phyloP scores from a whole-genome alignment of 2,329 filamentous ascomycete genomes.

The Penicillium sp. region DNA sequence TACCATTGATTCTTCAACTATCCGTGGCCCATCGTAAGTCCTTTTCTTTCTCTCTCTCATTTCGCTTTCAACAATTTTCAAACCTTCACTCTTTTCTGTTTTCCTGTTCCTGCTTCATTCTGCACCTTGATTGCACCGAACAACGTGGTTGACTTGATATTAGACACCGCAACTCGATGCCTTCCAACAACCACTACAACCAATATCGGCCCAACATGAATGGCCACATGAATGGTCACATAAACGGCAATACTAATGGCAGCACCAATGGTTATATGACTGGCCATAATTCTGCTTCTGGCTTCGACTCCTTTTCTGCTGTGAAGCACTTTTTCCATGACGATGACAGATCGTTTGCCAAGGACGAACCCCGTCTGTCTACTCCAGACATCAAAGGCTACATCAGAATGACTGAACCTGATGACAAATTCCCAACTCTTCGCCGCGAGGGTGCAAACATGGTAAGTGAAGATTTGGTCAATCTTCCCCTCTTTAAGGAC shows the following conservation, averaged over 20 bases:
- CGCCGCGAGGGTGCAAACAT: conserved; percentile 54
- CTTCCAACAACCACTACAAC: conserved; percentile 57
- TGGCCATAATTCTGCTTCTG: conserved; percentile 34
- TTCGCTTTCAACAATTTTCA: no score
- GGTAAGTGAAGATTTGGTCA: conserved; percentile 45
- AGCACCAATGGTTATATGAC: not conserved
- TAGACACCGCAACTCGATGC: conserved; percentile 90
- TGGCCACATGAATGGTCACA: conserved; percentile 8
- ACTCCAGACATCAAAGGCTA: conserved; percentile 68
- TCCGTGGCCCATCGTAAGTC: conserved; percentile 78
- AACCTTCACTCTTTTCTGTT: not conserved
- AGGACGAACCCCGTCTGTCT: conserved; percentile 52
- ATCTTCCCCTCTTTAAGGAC: not conserved
- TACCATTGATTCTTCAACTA: conserved; percentile 53
- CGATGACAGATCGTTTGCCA: conserved; percentile 57
- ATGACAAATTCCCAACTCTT: conserved; percentile 81
- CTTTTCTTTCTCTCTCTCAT: not conserved
- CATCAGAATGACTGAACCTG: conserved; percentile 68
- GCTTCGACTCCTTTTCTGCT: conserved; percentile 79
- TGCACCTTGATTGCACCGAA: not conserved
- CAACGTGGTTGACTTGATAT: conserved; percentile 33
- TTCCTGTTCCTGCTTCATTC: not conserved
- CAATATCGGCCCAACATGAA: conserved; percentile 31
- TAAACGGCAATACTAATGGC: conserved; percentile 10
- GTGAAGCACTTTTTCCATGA: conserved; percentile 85